phyloP scores from a whole-genome alignment of 495 filamentous ascomycete species.

The Talaromyces ruber region DNA sequence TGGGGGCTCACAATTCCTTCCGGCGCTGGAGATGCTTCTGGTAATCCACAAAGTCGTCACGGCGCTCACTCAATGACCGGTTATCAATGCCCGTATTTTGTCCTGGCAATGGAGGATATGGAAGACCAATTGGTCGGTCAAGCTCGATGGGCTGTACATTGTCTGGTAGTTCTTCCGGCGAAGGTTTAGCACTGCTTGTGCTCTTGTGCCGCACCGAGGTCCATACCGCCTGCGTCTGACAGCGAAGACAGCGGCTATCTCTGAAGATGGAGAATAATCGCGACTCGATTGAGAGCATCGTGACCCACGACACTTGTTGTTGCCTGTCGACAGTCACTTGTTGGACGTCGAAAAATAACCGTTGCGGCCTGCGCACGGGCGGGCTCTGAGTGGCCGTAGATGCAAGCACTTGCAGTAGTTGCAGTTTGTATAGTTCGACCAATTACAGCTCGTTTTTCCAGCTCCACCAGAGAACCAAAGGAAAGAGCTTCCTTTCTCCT shows the following conservation, averaged over 20 bases:
- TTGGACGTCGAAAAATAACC: background rate
- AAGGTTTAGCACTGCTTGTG: conserved; percentile 3
- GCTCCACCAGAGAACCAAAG: background rate
- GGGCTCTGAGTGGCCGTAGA: background rate
- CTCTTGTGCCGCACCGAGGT: conserved; percentile 15
- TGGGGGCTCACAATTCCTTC: conserved; percentile 54
- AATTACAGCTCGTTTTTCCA: background rate
- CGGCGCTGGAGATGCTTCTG: conserved; percentile 71
- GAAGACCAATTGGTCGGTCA: conserved; percentile 71
- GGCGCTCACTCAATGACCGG: conserved; percentile 56
- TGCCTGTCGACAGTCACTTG: background rate
- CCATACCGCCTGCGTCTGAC: conserved; percentile 26
- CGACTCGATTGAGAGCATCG: background rate
- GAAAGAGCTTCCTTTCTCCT: background rate
- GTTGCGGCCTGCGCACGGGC: background rate
- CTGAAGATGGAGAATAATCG: conserved; percentile 14
- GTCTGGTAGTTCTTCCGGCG: conserved; percentile 18
- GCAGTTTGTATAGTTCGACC: background rate
- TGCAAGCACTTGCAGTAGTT: background rate
- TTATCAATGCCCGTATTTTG: conserved; percentile 72
- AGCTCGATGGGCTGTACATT: conserved; percentile 62
- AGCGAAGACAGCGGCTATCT: conserved; percentile 28
- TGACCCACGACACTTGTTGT: background rate
- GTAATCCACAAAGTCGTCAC: conserved; percentile 76
- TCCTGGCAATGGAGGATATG: conserved; percentile 58